Evolutionary conservation across 2,329 filamentous ascomycete genomes (phyloP).

Genomic region (Alternaria sp.): DNA sequence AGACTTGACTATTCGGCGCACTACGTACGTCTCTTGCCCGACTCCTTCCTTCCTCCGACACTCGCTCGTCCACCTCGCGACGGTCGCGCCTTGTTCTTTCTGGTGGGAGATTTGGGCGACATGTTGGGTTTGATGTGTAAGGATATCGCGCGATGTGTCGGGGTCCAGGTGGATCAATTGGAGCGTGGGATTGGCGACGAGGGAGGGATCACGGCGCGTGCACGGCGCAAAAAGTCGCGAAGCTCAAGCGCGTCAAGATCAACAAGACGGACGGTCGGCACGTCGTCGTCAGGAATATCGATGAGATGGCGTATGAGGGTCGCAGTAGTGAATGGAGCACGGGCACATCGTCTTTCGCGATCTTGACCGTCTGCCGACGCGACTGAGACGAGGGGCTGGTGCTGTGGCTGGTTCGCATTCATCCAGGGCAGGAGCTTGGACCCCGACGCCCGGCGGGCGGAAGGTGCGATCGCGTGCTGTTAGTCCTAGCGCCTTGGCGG

Average conservation of each 20-base stretch:
- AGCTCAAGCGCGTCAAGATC: conserved; percentile 17
- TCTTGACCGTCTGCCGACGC: conserved; percentile 9
- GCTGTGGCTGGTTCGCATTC: conserved; percentile 29
- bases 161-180: background rate
- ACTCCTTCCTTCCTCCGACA: conserved; percentile 24
- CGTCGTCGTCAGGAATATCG: conserved; percentile 7
- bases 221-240: conserved; percentile 1
- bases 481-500: conserved; percentile 19
- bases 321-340: conserved; percentile 15
- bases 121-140: conserved; percentile 5
- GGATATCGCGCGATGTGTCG: background rate
- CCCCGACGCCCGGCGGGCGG: background rate
- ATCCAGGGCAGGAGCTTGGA: conserved; percentile 13
- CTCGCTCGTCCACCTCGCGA: conserved; percentile 37
- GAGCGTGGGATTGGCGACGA: background rate
- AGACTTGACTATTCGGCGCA: background rate
- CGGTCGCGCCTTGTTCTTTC: conserved; percentile 42
- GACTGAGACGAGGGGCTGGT: conserved; percentile 30
- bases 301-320: background rate
- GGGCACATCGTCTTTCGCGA: conserved; percentile 17
- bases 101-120: conserved; percentile 32
- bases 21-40: conserved; percentile 27
- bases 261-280: background rate
- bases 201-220: conserved; percentile 2
- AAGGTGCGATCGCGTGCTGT: background rate